Evolutionary conservation across 1,139 yeast species (phyloP).

Genomic region (Yamadazyma conglobata): DNA sequence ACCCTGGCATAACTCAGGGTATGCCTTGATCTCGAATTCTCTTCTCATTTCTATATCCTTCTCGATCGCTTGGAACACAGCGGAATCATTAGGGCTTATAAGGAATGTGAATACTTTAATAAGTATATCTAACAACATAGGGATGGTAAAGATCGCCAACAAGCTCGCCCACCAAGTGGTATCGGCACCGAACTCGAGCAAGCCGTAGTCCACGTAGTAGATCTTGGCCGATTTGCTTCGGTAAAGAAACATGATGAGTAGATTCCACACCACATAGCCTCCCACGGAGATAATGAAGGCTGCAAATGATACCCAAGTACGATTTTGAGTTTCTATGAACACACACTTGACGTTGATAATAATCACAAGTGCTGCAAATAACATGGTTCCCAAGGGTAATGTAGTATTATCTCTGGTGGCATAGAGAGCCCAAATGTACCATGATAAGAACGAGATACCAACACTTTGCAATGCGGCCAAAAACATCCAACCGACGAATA

Average conservation of each 20-base stretch:
- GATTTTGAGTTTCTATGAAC: constrained; percentile 77
- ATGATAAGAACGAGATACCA: constrained; percentile 63
- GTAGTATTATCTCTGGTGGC: constrained; percentile 70
- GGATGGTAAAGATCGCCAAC: constrained; percentile 51
- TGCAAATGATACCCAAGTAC: constrained; percentile 69
- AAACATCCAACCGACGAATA: constrained; percentile 77
- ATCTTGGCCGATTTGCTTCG: constrained; percentile 55
- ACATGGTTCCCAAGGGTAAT: constrained; percentile 75
- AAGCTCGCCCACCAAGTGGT: constrained; percentile 82
- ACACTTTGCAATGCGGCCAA: constrained; percentile 74
- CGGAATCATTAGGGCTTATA: constrained; percentile 70
- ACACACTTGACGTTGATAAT: constrained; percentile 77
- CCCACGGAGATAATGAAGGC: constrained; percentile 72
- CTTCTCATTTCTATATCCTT: constrained; percentile 64
- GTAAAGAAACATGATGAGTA: constrained; percentile 68
- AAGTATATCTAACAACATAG: constrained; percentile 63
- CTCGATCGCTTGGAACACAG: constrained; percentile 73
- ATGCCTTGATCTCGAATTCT: constrained; percentile 70
- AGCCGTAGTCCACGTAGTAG: constrained; percentile 70
- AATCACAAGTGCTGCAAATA: constrained; percentile 68
- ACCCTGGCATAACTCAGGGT: constrained; percentile 69
- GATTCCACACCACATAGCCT: constrained; percentile 89
- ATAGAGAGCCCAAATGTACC: constrained; percentile 64
- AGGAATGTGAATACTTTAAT: constrained; percentile 55
- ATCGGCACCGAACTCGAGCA: constrained; percentile 75